Conservation (phyloP, 352 stramenopile species). For the Phytophthora ohioensis region DNA sequence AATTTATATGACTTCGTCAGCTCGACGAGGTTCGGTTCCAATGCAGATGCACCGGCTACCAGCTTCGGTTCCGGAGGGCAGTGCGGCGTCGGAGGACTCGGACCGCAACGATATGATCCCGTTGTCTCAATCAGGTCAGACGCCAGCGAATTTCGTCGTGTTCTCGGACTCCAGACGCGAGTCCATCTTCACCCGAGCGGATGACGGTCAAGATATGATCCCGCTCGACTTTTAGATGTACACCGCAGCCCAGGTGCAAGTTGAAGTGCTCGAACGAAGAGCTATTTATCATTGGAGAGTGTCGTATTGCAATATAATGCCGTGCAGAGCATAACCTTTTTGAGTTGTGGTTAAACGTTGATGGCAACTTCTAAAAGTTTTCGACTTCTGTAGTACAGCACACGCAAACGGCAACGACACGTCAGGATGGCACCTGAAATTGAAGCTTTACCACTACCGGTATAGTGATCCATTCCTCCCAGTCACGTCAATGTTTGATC, state of each 20-base stretch:
- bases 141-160: slow-evolving; percentile 36
- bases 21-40: slow-evolving; percentile 28
- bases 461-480: too few species aligned
- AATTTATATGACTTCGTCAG: slow-evolving; percentile 18
- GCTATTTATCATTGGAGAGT: slow-evolving; percentile 48
- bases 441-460: too few species aligned
- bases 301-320: slow-evolving; percentile 34
- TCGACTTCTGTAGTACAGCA: not conserved
- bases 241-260: slow-evolving; percentile 11
- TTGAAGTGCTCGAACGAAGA: slow-evolving; percentile 47
- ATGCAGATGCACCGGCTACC: slow-evolving; percentile 29
- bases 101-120: slow-evolving; percentile 47
- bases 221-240: slow-evolving; percentile 43
- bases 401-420: too few species aligned
- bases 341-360: not conserved
- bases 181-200: slow-evolving; percentile 45
- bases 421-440: too few species aligned
- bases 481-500: too few species aligned
- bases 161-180: slow-evolving; percentile 48
- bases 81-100: slow-evolving; percentile 22
- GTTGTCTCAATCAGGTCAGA: slow-evolving; percentile 25
- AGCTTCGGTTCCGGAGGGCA: slow-evolving; percentile 30
- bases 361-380: too few species aligned
- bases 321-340: slow-evolving; percentile 3
- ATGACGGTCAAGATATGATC: slow-evolving; percentile 53